Conservation (phyloP, 139 green algal genomes). For the Chlamydomonas urium region DNA sequence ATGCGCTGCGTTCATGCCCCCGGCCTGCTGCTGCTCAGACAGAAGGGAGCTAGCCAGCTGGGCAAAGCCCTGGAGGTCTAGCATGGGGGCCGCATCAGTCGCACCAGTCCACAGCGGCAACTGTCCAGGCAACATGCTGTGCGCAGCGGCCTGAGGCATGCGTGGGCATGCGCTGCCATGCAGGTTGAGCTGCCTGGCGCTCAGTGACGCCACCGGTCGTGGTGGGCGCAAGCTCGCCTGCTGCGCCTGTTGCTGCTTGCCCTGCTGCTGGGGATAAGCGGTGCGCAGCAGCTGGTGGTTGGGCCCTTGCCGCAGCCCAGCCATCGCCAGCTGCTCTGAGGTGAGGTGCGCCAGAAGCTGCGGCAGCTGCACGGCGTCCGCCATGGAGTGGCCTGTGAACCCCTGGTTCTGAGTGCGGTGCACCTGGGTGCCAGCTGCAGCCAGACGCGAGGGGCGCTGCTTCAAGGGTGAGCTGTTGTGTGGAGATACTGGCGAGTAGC, state of each 20-base stretch:
- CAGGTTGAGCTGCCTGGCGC: too few species aligned
- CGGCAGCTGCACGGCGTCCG: not conserved
- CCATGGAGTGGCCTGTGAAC: not conserved
- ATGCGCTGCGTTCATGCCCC: too few species aligned
- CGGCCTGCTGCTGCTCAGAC: too few species aligned
- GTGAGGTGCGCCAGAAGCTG: slow-evolving; percentile 6
- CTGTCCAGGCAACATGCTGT: too few species aligned
- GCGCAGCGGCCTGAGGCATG: too few species aligned
- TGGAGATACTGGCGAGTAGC: not conserved
- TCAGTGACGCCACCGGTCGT: too few species aligned
- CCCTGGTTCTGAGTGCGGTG: not conserved
- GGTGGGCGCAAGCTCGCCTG: too few species aligned
- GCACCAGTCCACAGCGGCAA: too few species aligned
- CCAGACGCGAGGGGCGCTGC: not conserved
- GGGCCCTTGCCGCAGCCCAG: not conserved
- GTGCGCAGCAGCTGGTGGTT: not conserved
- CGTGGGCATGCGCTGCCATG: too few species aligned
- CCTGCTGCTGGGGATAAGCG: not conserved
- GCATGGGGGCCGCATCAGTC: too few species aligned
- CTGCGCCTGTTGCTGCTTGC: not conserved
- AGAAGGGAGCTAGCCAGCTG: too few species aligned
- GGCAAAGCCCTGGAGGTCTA: too few species aligned
- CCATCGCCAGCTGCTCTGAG: not conserved
- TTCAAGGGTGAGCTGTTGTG: not conserved
- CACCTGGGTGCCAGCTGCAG: not conserved